Base-by-base conservation (phyloP, 2,329 filamentous ascomycete genomes). In the Penicillium rolfsii region DNA sequence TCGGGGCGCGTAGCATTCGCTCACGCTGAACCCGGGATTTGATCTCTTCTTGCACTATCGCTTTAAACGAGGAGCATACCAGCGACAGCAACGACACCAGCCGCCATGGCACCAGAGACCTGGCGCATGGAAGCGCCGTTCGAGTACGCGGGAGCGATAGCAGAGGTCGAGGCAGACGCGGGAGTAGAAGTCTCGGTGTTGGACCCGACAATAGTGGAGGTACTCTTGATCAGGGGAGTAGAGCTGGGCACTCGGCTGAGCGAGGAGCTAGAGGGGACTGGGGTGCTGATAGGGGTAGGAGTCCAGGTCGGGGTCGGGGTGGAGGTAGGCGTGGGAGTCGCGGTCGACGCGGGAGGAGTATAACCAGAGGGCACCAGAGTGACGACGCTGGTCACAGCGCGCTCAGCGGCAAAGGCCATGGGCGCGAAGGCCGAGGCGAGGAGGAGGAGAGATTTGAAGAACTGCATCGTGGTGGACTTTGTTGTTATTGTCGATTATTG, bases 371-470 rank as follows among this genome's bases (percentile, higher is more conserved):
- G 67, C 48, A 65, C 65, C 50, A 70, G 59, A 49, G 74, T 76
- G 54, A 72, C 53, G 35, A 71, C 74, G 58, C 63, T 63, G 49
- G 71, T 70, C 61, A 62, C 57, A 45, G 67, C 60, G 56, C 24
- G 38, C 53, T 67, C 65, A 35, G 70, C 66, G 19, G 72, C 74
- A 26, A 73, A 61, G 38, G 71, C 70, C 53, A 73, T 54, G 16
- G 73, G 73, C 35, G 69, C 65, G 36, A 75, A 59, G 52, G 68
- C 70, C 45, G 71, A 66, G 33, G 65, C 62, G 49, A 70, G 62
- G 55, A 76, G 60, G 38, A 75, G 50, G 55, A 77, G 61, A 60
- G 70, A 58, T 63, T 76, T 77, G 63, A 67, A 64, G 69, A 76
- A 67, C 49, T 75, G 69, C 74, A 77, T 77, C 49, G 11, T 60